Evolutionary conservation across 1,284 basidiomycete species (phyloP).

Genomic region (Puccinia coronata): DNA sequence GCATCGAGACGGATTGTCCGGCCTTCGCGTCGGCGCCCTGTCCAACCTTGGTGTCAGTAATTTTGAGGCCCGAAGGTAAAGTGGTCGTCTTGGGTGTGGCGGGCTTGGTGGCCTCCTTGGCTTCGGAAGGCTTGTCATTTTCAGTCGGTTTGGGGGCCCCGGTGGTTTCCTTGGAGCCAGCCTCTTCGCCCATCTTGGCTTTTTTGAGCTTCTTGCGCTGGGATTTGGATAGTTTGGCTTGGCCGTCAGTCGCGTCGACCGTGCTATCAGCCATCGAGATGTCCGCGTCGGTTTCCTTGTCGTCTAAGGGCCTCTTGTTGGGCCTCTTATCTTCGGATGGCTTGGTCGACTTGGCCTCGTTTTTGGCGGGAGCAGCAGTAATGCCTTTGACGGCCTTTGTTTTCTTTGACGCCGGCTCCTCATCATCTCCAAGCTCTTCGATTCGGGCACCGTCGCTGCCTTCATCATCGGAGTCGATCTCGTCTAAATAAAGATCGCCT

Average conservation of each 20-base stretch:
- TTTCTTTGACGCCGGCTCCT: not conserved
- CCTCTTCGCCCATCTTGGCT: not conserved
- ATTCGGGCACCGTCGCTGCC: constrained; percentile 11
- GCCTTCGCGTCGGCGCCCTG: constrained; percentile 40
- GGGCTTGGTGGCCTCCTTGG: constrained; percentile 13
- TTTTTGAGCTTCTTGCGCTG: constrained; percentile 47
- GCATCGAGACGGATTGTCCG: constrained; percentile 34
- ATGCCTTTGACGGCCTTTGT: constrained; percentile 11
- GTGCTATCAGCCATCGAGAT: constrained; percentile 45
- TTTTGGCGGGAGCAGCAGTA: constrained; percentile 4
- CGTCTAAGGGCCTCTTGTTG: constrained; percentile 42
- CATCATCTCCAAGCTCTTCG: constrained; percentile 28
- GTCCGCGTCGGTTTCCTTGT: constrained; percentile 33
- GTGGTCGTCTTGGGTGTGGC: not conserved
- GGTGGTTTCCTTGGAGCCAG: not conserved
- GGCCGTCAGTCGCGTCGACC: constrained; percentile 6
- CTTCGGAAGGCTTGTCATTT: not conserved
- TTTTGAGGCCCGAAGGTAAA: constrained; percentile 38
- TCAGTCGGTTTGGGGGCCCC: not conserved
- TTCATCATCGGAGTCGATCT: constrained; percentile 31
- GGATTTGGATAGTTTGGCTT: constrained; percentile 38
- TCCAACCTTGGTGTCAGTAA: constrained; percentile 35
- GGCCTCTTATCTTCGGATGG: constrained; percentile 13
- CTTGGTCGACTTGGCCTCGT: constrained; percentile 29
- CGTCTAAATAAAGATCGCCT: constrained; percentile 32